Evolutionary conservation across 2,329 filamentous ascomycete species (phyloP).

Genomic region (Emericellopsis cladophorae): DNA sequence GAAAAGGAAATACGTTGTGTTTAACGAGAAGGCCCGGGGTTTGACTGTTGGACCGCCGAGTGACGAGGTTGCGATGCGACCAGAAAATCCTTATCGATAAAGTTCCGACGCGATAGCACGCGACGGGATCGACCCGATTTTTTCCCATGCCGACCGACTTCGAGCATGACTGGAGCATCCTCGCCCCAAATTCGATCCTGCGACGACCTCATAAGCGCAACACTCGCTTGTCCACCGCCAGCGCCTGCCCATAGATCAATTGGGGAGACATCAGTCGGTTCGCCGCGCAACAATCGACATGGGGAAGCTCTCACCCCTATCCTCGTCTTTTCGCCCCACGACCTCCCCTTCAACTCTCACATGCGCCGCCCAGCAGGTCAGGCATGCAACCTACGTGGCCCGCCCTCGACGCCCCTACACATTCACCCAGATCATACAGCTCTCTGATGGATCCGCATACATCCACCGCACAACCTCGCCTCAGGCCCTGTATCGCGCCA

Average conservation of each 20-base stretch:
- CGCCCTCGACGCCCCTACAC: constrained; percentile 89
- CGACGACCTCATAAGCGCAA: too few relatives aligned
- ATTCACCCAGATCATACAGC: constrained; percentile 91
- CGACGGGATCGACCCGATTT: not conserved
- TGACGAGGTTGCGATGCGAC: not conserved
- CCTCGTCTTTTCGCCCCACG: constrained; percentile 5
- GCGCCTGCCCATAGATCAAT: not conserved
- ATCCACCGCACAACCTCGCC: constrained; percentile 69
- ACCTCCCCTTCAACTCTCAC: constrained; percentile 8
- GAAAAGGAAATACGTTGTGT: too few relatives aligned
- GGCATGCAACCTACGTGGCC: constrained; percentile 72
- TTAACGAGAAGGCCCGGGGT: too few relatives aligned
- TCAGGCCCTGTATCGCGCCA: constrained; percentile 39
- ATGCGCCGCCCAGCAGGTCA: constrained; percentile 41
- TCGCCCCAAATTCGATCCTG: too few relatives aligned
- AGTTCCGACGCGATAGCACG: not conserved
- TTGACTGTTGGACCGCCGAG: too few relatives aligned
- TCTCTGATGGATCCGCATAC: constrained; percentile 82
- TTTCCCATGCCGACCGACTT: not conserved
- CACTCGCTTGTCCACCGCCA: not conserved
- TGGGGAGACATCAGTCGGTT: not conserved
- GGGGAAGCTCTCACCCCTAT: constrained; percentile 5
- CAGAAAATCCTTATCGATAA: constrained; percentile 2
- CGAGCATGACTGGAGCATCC: not conserved
- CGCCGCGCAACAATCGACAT: constrained; percentile 9